Base-by-base conservation (phyloP, 2,329 filamentous ascomycete species). In the Cladosporium sp. region DNA sequence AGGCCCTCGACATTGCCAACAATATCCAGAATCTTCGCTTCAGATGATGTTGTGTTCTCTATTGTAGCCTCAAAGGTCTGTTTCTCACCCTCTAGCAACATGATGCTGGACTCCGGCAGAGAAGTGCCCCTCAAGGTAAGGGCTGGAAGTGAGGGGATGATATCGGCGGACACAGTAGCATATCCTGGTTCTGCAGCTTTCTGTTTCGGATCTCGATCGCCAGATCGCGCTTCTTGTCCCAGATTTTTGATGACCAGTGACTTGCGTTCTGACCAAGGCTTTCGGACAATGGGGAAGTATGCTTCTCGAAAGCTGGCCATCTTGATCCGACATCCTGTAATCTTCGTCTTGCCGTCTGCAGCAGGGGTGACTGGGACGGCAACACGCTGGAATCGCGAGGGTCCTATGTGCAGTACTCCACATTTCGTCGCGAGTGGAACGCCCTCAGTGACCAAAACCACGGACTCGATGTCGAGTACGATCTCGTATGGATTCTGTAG, bases 401-500 rank as follows among this genome's bases (percentile, higher is more conserved):
- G 87, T 0, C 89, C 88, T 44, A 99, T 78, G 7, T 86, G 64
- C 4, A 86, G 82, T 44, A 79, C 80, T 56, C 86, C 82, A 12
- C 79, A 72, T 6, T 79, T 70, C 1, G 86, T 84, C 48, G 85
- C 80, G 51, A 96, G 88, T 1, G 83, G 77, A 19, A 84, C 79
- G 1, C 89, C 90, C 53, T 88, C 82, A 8, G 84, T 81, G 54
- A 89, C 84, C 6, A 99, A 73, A 20, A 77, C 79, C 39, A 99
- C 78, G 47, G 82, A 85, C 64, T 97, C 90, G 29, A 99, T 84
- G 49, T 95, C 89, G 4, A 99, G 73, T 55, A 96, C 89, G 57
- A 97, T 86, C 54, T 97, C 92, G 60, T 90, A 96, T 0, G 91
- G 89, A 60, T 99, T 99, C 64, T 97, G 93, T 15, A 99, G 74